A percentile compares a stretch with the other conserved stretches of the same genome.
These are phyloP conservation scores for Nemania sp. DNA, from an alignment of 2,329 filamentous ascomycete genomes.

Conservation along the genomic window DNA sequence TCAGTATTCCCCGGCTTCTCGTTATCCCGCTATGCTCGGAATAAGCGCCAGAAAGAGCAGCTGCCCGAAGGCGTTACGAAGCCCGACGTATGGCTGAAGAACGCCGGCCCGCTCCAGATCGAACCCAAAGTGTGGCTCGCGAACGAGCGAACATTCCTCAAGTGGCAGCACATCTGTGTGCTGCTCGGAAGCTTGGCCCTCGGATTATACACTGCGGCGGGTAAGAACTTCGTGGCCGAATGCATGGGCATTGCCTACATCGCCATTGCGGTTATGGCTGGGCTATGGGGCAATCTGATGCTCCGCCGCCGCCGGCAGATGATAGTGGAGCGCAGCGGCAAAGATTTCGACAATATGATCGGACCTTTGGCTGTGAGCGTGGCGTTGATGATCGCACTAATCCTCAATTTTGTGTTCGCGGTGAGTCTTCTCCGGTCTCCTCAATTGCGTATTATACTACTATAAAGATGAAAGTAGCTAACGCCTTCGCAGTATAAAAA, in stretches of 20 bases:
- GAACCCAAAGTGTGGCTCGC: conserved; percentile 99
- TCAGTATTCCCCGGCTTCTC: conserved; percentile 86
- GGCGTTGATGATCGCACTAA: conserved; percentile 80
- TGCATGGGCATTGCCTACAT: conserved; percentile 87
- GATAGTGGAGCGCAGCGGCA: conserved; percentile 87
- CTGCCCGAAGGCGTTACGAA: conserved; percentile 90
- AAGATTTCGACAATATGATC: conserved; percentile 90
- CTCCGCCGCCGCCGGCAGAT: conserved; percentile 80
- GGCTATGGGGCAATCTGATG: conserved; percentile 88
- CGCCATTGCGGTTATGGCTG: conserved; percentile 82
- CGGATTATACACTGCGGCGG: conserved; percentile 89
- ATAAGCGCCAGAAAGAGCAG: conserved; percentile 62
- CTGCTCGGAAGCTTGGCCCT: conserved; percentile 86
- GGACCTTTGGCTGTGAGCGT: conserved; percentile 87
- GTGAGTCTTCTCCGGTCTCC: conserved; percentile 57
- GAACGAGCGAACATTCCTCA: conserved; percentile 97
- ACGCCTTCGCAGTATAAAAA: conserved; percentile 51
- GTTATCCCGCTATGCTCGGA: conserved; percentile 78
- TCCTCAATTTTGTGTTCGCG: conserved; percentile 91
- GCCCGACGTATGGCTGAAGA: conserved; percentile 91
- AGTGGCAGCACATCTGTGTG: conserved; percentile 96
- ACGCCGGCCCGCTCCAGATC: conserved; percentile 88
- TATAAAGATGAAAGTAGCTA: conserved; percentile 44
- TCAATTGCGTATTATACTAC: conserved; percentile 1
- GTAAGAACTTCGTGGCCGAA: conserved; percentile 80